Evolutionary conservation across 2,329 filamentous ascomycete species (phyloP).

Genomic region (Talaromyces pinophilus): DNA sequence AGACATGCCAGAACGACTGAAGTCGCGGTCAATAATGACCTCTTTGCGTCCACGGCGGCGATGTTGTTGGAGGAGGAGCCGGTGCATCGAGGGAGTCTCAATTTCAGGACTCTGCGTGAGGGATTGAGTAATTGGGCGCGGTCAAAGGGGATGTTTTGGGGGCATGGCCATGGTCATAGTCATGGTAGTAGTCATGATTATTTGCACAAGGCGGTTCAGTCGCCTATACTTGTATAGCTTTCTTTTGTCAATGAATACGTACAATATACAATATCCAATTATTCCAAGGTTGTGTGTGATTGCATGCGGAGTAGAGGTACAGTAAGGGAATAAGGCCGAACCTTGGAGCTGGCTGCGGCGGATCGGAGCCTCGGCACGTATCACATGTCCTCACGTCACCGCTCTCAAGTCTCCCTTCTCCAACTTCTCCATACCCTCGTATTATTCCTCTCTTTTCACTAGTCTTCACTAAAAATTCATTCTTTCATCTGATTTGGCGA

Average conservation of each 20-base stretch:
- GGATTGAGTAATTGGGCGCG: slow-evolving; percentile 17
- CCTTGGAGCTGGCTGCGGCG: background rate
- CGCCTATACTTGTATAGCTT: slow-evolving; percentile 8
- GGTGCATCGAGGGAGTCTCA: slow-evolving; percentile 26
- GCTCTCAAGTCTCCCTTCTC: background rate
- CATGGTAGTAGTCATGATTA: background rate
- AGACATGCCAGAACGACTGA: background rate
- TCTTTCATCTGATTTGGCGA: background rate
- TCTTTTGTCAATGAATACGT: background rate
- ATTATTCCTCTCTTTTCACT: background rate
- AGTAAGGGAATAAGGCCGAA: background rate
- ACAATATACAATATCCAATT: too few species aligned
- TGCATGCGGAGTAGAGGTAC: background rate
- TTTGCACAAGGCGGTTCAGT: slow-evolving; percentile 1
- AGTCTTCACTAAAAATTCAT: background rate
- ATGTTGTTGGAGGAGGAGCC: slow-evolving; percentile 25
- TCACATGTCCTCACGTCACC: slow-evolving; percentile 18
- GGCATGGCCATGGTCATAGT: background rate
- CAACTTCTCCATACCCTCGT: slow-evolving; percentile 7
- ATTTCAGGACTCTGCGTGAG: slow-evolving; percentile 29
- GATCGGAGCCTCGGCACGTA: slow-evolving; percentile 7
- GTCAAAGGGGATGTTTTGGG: slow-evolving; percentile 21
- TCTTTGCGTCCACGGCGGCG: slow-evolving; percentile 18
- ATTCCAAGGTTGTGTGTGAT: background rate
- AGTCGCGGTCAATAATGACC: slow-evolving; percentile 3